Evolutionary conservation across 148 eudicot species (phyloP), one percentile per base, ranked within the genome.

Genomic region (Linanthus parryae): DNA sequence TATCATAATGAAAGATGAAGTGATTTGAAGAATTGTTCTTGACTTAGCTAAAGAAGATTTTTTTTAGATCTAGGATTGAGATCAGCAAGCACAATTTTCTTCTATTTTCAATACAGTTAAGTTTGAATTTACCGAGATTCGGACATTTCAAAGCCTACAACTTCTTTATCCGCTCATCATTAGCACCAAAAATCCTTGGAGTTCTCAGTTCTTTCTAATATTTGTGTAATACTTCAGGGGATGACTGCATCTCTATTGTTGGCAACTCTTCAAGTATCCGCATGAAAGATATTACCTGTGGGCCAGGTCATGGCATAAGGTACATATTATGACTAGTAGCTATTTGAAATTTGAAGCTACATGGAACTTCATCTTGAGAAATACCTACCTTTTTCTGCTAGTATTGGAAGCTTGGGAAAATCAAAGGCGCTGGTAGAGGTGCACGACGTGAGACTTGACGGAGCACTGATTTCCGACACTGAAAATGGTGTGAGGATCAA

Each of bases 251-350:
- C 38, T 84, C 99, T 43, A 78, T 94, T 29, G 96, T 82, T 33
- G 63, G 85, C 69, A 84, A 80, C 63, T 82, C 96, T 59, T 80
- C 99, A 27, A 50, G 54, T 18, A 52, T 94, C 56, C 56, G 39
- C 21, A 71, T 94, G 26, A 70, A 57, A 22, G 62, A 54, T 18
- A 60, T 94, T 39, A 20, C 40, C 2, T 94, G 99, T 61, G 95
- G 96, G 25, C 86, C 95, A 29, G 99, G 99, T 39, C 96, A 94
- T 62, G 99, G 99, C 44, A 88, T 94, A 72, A 94, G 99, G 99
- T 94, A 72, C 36, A 14, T n/a, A 35, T n/a, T n/a, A n/a, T 8
- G 23, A 31, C 3, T 23, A 7, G 1, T 52, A 29, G 39, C n/a
- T 16, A 30, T 38, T 9, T 4, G 8, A 42, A 13, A 7, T 24